Conservation (phyloP, 2,329 filamentous ascomycete species). For the Alternaria gaisen region DNA sequence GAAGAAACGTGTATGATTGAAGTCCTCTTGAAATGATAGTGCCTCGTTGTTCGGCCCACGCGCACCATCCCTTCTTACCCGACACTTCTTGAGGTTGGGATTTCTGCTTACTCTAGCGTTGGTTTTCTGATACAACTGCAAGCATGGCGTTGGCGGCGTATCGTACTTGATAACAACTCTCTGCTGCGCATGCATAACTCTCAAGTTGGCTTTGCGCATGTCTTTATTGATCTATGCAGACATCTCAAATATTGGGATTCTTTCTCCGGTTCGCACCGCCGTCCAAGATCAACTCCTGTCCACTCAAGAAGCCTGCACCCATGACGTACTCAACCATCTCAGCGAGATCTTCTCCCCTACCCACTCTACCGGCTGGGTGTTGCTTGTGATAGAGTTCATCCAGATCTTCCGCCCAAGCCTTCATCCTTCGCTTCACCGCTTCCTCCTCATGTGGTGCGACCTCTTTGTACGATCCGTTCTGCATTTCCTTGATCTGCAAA, state of each 20-base stretch:
- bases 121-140: not conserved
- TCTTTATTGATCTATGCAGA: not conserved
- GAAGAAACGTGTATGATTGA: constrained; percentile 51
- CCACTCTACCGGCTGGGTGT: constrained; percentile 60
- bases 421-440: constrained; percentile 22
- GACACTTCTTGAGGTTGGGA: not conserved
- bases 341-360: constrained; percentile 59
- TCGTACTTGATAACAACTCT: not conserved
- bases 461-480: constrained; percentile 27
- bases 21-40: constrained; percentile 45
- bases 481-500: constrained; percentile 43
- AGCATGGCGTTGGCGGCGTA: constrained; percentile 18
- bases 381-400: constrained; percentile 57
- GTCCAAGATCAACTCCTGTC: constrained; percentile 37
- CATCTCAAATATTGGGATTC: constrained; percentile 30
- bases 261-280: constrained; percentile 36
- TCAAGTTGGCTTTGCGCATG: not conserved
- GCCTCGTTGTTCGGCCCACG: not conserved
- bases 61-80: not conserved
- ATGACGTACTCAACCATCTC: constrained; percentile 54
- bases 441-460: constrained; percentile 29
- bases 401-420: constrained; percentile 57
- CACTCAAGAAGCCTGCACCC: constrained; percentile 53
- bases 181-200: not conserved
- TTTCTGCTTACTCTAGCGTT: not conserved